Base-by-base conservation (phyloP, 371 early-diverging fungal species). In the Mortierella sp. region DNA sequence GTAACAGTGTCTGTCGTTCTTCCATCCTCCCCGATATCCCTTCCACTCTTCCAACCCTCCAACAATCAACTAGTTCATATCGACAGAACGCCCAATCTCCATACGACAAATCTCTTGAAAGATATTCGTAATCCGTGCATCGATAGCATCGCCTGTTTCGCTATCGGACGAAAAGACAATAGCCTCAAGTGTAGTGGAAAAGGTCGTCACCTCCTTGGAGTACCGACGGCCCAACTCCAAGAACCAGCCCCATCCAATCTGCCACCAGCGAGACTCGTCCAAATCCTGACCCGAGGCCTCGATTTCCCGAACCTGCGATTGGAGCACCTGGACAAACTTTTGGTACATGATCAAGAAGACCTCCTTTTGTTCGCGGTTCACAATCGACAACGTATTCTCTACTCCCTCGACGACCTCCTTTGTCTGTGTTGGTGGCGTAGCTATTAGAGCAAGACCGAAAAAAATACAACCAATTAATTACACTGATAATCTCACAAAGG, bases 201-300 rank as follows among this genome's bases (percentile, higher is more conserved):
- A 91, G 6, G 88, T 90, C 63, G 92, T 88, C 55, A 96, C 90
- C 82, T 95, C 95, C 70, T 89, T 88, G 73, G 91, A 91, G 78
- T 96, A 93, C 90, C 95, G 89, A 79, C 97, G 94, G 75, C 95
- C 92, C 74, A 96, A 91, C 82, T 96, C 96, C 84, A 93, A 92
- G 90, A 95, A 96, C 91, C 95, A 94, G 31, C 97, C 97, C 84
- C 91, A 83, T 10, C 95, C 90, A 95, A 96, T 97, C 80, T 94
- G 91, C 84, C 92, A 94, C 52, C 90, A 90, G 72, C 91, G 90
- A 47, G 91, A 88, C 5, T 88, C 72, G 26, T 90, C 89, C 13
- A 89, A 90, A 78, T 91, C 90, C 47, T 91, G 91, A 47, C 84
- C 87, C 9, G 84, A 79, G n/a, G 89, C 81, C 6, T 89, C 85